phyloP scores from a whole-genome alignment of 2,329 filamentous ascomycete species.

The Trichoderma sp. region DNA sequence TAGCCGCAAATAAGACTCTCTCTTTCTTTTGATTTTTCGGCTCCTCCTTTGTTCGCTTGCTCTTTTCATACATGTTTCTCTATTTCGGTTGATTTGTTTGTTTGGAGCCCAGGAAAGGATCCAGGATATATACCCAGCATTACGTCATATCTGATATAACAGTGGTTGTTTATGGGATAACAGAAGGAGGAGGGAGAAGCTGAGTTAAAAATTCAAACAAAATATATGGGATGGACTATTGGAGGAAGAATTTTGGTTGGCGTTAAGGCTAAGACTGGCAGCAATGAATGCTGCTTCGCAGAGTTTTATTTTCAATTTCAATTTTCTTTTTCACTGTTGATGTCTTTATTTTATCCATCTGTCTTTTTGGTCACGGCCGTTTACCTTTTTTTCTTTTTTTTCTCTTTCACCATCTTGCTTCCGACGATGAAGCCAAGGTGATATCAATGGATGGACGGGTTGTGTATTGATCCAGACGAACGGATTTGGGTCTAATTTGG shows the following conservation, averaged over 20 bases:
- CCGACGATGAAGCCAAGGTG: neutral
- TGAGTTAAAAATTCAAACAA: constrained; percentile 7
- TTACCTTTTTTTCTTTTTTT: neutral
- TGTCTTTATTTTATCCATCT: neutral
- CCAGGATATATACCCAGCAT: constrained; percentile 40
- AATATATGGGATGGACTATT: neutral
- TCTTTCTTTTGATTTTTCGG: neutral
- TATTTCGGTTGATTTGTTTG: constrained; percentile 21
- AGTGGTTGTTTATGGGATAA: constrained; percentile 27
- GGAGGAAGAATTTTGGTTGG: constrained; percentile 2
- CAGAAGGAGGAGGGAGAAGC: neutral
- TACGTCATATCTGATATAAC: constrained; percentile 32
- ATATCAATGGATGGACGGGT: constrained; percentile 4
- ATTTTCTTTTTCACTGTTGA: neutral
- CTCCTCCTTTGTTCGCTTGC: constrained; percentile 15
- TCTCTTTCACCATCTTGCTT: neutral
- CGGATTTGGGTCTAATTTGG: constrained; percentile 7
- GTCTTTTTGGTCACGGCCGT: constrained; percentile 13
- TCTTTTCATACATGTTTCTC: constrained; percentile 20
- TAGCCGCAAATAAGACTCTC: neutral
- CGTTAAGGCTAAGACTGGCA: constrained; percentile 25
- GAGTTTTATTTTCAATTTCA: neutral
- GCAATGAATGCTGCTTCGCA: constrained; percentile 13
- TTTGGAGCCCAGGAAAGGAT: constrained; percentile 33
- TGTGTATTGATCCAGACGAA: constrained; percentile 11